These are phyloP conservation scores for Kuraishia borneana DNA, from an alignment of 805 yeast genomes.

Conservation along the genomic window DNA sequence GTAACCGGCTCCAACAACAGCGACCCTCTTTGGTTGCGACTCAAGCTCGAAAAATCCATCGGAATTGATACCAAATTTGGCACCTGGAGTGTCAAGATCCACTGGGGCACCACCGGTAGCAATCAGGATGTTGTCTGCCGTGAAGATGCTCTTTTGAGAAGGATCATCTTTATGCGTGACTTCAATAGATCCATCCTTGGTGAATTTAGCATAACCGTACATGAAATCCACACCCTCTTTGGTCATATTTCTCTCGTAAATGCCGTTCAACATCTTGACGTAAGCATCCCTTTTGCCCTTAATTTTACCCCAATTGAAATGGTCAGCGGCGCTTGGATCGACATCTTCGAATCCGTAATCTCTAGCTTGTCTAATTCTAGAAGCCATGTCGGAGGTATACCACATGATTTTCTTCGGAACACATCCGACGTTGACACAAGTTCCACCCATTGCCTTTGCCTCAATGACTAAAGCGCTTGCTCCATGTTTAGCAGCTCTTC, in stretches of 20 bases:
- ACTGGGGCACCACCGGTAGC: conserved; percentile 92
- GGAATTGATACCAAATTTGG: conserved; percentile 73
- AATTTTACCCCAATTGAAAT: conserved; percentile 74
- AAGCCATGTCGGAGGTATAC: conserved; percentile 90
- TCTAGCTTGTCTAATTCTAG: conserved; percentile 58
- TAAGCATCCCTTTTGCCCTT: conserved; percentile 91
- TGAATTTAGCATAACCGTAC: conserved; percentile 79
- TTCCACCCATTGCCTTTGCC: conserved; percentile 82
- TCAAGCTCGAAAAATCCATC: conserved; percentile 84
- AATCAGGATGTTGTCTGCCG: conserved; percentile 75
- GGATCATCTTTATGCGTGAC: conserved; percentile 59
- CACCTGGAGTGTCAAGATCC: conserved; percentile 68
- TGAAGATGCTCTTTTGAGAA: conserved; percentile 34
- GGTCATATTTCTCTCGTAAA: conserved; percentile 76
- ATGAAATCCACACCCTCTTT: conserved; percentile 85
- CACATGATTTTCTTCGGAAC: conserved; percentile 99
- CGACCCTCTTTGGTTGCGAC: conserved; percentile 83
- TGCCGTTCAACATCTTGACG: conserved; percentile 77
- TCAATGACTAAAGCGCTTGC: conserved; percentile 81
- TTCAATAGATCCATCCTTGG: conserved; percentile 62
- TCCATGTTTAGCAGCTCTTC: conserved; percentile 92
- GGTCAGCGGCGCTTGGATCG: conserved; percentile 37
- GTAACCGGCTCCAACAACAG: conserved; percentile 96
- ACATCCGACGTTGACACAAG: conserved; percentile 98
- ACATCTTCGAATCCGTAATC: conserved; percentile 67